Evolutionary conservation across 257 asterid species (phyloP).

Genomic region (Echium plantagineum): DNA sequence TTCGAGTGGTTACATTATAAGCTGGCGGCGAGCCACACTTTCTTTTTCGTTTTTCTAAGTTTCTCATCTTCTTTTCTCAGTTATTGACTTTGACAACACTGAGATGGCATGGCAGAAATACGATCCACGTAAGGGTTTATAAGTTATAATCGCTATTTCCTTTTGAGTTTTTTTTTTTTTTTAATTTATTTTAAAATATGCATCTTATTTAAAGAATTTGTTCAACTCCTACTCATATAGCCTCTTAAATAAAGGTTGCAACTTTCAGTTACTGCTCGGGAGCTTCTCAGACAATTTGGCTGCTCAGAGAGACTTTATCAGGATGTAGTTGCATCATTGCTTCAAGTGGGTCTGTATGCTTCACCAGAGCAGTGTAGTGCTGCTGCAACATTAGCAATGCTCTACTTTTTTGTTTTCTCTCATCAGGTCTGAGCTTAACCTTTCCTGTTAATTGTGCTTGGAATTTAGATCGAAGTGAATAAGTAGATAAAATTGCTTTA

Average conservation of each 20-base stretch:
- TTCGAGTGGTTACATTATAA: neutral
- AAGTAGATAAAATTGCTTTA: neutral
- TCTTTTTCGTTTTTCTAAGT: neutral
- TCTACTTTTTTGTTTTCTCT: conserved; percentile 34
- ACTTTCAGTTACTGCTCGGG: conserved; percentile 55
- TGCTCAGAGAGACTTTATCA: conserved; percentile 47
- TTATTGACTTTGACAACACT: conserved; percentile 55
- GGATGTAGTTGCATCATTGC: conserved; percentile 35
- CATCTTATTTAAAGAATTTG: neutral
- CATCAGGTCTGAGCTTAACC: conserved; percentile 36
- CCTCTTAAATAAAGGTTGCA: conserved; percentile 10
- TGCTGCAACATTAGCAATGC: conserved; percentile 48
- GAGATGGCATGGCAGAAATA: conserved; percentile 50
- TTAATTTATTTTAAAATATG: no score
- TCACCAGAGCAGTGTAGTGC: conserved; percentile 59
- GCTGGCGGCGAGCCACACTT: neutral
- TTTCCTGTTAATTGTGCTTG: no score
- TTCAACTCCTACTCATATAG: conserved; percentile 9
- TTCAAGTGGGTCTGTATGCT: conserved; percentile 55
- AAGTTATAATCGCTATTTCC: neutral
- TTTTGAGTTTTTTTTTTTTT: neutral
- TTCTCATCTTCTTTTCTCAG: conserved; percentile 27
- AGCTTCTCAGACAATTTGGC: conserved; percentile 43
- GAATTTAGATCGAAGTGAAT: neutral
- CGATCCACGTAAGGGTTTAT: conserved; percentile 32